phyloP scores from a whole-genome alignment of 2,329 filamentous ascomycete genomes.

The Pseudopyricularia javanii region DNA sequence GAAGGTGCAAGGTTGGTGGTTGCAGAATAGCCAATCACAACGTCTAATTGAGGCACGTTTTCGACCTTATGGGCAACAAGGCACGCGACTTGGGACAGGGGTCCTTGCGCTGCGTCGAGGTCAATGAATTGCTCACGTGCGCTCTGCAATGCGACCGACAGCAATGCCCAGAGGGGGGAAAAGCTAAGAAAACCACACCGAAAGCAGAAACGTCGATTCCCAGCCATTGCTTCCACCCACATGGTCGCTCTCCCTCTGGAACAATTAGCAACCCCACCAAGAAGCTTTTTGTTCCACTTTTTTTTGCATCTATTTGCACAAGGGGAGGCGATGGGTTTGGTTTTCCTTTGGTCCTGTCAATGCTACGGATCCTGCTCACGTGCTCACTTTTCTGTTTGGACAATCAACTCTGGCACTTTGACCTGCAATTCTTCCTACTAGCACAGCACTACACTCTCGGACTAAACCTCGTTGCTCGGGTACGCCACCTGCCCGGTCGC shows the following conservation, averaged over 20 bases:
- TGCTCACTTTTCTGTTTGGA: neutral
- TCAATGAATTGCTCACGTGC: neutral
- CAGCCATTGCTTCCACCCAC: constrained; percentile 9
- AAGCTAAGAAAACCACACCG: too few species aligned
- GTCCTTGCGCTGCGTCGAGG: neutral
- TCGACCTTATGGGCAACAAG: constrained; percentile 1
- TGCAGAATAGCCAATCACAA: neutral
- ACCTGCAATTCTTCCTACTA: too few species aligned
- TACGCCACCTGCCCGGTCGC: constrained; percentile 52
- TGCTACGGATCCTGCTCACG: neutral
- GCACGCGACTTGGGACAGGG: constrained; percentile 1
- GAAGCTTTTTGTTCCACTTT: neutral
- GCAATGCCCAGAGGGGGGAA: too few species aligned
- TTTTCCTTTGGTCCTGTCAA: neutral
- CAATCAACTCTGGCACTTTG: too few species aligned
- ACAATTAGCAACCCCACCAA: neutral
- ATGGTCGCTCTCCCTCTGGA: neutral
- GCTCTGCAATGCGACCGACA: neutral
- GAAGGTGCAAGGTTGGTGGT: neutral
- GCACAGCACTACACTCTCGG: too few species aligned
- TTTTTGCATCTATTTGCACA: neutral
- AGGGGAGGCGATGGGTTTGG: too few species aligned
- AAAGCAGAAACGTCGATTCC: neutral
- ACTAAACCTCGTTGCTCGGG: constrained; percentile 60
- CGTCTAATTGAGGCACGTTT: constrained; percentile 1